phyloP scores from a whole-genome alignment of 2,329 filamentous ascomycete genomes.

The Nemania diffusa region DNA sequence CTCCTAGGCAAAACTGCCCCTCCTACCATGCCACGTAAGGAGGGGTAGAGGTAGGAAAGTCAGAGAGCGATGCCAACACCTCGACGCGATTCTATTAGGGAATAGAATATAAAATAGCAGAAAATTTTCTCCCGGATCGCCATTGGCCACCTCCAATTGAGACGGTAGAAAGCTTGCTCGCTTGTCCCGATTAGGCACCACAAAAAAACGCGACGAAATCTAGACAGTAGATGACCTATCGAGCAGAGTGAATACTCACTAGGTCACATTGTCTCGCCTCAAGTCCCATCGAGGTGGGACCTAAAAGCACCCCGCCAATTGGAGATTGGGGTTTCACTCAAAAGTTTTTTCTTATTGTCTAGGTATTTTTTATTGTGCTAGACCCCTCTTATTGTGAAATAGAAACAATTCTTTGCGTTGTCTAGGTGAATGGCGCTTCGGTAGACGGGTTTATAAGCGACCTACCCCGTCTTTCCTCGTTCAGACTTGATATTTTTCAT shows the following conservation, averaged over 20 bases:
- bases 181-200: slow-evolving; percentile 20
- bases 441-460: slow-evolving; percentile 28
- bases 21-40: slow-evolving; percentile 30
- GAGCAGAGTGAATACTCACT: slow-evolving; percentile 9
- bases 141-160: slow-evolving; percentile 7
- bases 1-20: slow-evolving; percentile 7
- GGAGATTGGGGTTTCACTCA: slow-evolving; percentile 22
- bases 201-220: not conserved
- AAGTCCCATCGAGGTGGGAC: slow-evolving; percentile 27
- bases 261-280: slow-evolving; percentile 20
- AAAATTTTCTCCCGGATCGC: slow-evolving; percentile 16
- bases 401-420: slow-evolving; percentile 35
- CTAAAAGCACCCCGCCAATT: slow-evolving; percentile 33
- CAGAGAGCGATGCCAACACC: not conserved
- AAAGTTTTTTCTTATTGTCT: slow-evolving; percentile 23
- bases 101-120: not conserved
- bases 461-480: slow-evolving; percentile 13
- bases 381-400: slow-evolving; percentile 35
- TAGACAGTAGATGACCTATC: not conserved
- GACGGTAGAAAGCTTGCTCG: not conserved
- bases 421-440: slow-evolving; percentile 28
- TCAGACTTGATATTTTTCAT: slow-evolving; percentile 10
- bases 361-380: not conserved
- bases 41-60: not conserved
- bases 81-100: not conserved